A percentile compares a stretch with the other conserved stretches of the same genome.
These are phyloP conservation scores for Dentipellis fragilis DNA, from an alignment of 768 basidiomycete species.

Conservation along the genomic window DNA sequence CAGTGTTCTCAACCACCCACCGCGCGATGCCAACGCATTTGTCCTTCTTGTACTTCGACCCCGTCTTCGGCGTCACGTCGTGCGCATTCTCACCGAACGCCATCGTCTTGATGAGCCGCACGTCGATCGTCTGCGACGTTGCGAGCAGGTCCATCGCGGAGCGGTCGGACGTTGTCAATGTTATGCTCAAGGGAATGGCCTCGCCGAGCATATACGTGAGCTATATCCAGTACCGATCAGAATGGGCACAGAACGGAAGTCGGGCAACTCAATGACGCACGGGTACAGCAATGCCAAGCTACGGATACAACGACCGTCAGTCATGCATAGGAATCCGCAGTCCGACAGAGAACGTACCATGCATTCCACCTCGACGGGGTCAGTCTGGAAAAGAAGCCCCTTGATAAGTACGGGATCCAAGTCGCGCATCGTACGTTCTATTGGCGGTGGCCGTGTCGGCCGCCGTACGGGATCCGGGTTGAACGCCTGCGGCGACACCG, in stretches of 20 bases:
- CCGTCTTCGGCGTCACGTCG: neutral
- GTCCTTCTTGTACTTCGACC: neutral
- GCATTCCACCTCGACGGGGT: slow-evolving; percentile 7
- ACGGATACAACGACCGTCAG: neutral
- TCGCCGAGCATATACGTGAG: neutral
- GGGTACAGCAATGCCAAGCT: neutral
- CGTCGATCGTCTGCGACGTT: slow-evolving; percentile 1
- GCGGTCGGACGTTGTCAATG: slow-evolving; percentile 1
- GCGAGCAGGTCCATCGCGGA: slow-evolving; percentile 4
- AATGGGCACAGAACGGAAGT: neutral
- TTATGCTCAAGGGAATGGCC: slow-evolving; percentile 4
- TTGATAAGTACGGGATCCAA: neutral
- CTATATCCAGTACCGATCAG: neutral
- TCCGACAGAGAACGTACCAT: neutral
- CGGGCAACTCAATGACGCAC: slow-evolving; percentile 1
- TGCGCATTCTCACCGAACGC: slow-evolving; percentile 5
- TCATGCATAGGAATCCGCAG: neutral
- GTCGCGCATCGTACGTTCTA: slow-evolving; percentile 1
- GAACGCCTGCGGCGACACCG: neutral
- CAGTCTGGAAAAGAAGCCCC: slow-evolving; percentile 1
- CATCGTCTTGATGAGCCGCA: slow-evolving; percentile 6
- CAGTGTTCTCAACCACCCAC: neutral
- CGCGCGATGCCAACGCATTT: slow-evolving; percentile 2
- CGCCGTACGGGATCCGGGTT: neutral
- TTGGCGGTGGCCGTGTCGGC: neutral